Base-by-base conservation (phyloP, 2,329 filamentous ascomycete species). In the Fulvia fulva region DNA sequence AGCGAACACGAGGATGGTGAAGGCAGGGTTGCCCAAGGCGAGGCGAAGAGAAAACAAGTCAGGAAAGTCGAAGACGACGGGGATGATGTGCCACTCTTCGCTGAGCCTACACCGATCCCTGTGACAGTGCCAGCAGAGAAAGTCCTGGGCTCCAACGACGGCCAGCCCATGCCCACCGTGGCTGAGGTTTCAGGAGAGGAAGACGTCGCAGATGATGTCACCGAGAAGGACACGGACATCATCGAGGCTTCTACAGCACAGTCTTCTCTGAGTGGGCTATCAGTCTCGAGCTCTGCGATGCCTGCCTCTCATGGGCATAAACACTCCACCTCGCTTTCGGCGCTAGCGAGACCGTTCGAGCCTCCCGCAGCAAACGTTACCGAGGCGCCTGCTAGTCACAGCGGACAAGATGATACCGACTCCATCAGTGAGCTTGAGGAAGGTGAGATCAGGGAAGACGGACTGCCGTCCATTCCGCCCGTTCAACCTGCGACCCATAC, bases 31-130 rank as follows among this genome's bases (percentile, higher is more conserved):
- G 80, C 79, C n/a, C 84, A 89, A 62, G 79, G 78, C 57, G 83
- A 87, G 58, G 85, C 84, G 22, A 85, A 90, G 43, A 78, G 86
- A 68, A 97, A 96, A 80, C 86, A 91, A 71, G 85, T 85, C 62
- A 85, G 86, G 65, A 85, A 84, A 59, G 83, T 80, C 19, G 83
- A 82, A 41, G 83, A 81, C 53, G 86, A 89, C 67, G 87, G 84
- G 19, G 87, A 95, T 66, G 83, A 87, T 51, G 85, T 93, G 23
- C 87, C 89, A 22, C 79, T 85, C 53, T 96, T 95, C 72, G 90
- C 90, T 8, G 75, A 75, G 56, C 77, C 78, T 60, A 74, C 65
- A 49, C 69, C 57, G 63, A 64, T 67, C 32, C 70, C 56, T 64
- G 66, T 64, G 8, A 49, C 53, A 65, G 72, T 61, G 5, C 49